Evolutionary conservation across 345 rosid species (phyloP), one percentile per base, ranked within the genome.

Genomic region (Acer campestre): DNA sequence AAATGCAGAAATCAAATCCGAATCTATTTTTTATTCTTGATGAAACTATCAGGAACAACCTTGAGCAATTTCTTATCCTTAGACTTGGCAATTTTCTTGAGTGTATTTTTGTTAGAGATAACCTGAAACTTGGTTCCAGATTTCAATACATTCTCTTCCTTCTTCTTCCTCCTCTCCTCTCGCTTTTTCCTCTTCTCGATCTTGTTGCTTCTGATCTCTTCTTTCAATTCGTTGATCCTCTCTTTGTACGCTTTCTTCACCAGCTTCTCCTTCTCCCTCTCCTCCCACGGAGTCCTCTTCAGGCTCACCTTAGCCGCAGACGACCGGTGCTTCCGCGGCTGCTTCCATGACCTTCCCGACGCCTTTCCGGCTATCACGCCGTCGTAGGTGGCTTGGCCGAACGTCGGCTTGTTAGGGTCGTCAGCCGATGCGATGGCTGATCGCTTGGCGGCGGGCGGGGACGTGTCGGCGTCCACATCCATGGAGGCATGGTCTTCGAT

Each of bases 351-450:
- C 83, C 97, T 81, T 2, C 98, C 98, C 0, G 98, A 95, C 4
- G 88, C 99, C 84, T 71, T 93, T 61, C 98, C 99, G 44, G 94
- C 94, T 53, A 95, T 93, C 70, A 95, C 99, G 23, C 99, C 99
- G 84, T 93, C 97, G 89, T 93, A 93, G 0, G 91, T 90, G 3
- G 97, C 94, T 55, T 18, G 80, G 18, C 88, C 98, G 31, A 87
- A 77, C 9, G 77, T 51, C 9, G 99, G 97, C 72, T 86, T 94
- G 81, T 91, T 84, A 11, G 98, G 96, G 61, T 93, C 72, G 23
- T 89, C 96, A 0, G 85, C 29, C 3, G 97, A 92, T 4, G 97
- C 77, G 14, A 93, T 83, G 17, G 99, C 99, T 56, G 86, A 83
- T 12, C 98, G 90, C 82, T 95, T 93, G 3, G 97, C 88, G 0